Conservation (phyloP, 2,329 filamentous ascomycete genomes). For the Penicillium griseofulvum region DNA sequence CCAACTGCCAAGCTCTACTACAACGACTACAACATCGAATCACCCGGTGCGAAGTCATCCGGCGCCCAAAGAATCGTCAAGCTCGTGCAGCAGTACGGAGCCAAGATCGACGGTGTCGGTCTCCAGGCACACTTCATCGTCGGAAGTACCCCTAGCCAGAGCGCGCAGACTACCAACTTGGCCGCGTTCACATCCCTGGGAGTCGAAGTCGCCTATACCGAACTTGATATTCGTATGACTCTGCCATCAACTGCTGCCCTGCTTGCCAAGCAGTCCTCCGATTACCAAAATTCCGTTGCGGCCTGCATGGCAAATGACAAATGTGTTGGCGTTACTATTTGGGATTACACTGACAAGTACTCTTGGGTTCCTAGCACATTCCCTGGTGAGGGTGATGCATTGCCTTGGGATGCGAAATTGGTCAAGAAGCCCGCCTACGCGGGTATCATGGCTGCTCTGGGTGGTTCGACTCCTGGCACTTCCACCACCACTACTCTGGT, state of each 20-base stretch:
- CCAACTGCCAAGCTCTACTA: conserved; percentile 50
- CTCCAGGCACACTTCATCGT: conserved; percentile 44
- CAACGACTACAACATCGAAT: conserved; percentile 48
- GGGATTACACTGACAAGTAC: conserved; percentile 48
- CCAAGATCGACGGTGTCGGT: conserved; percentile 50
- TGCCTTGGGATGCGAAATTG: conserved; percentile 48
- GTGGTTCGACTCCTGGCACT: conserved; percentile 12
- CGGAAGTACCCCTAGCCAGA: conserved; percentile 42
- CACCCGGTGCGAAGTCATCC: conserved; percentile 34
- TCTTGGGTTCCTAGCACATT: conserved; percentile 48
- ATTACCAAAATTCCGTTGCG: conserved; percentile 31
- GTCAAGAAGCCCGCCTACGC: conserved; percentile 50
- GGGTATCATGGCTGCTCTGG: conserved; percentile 30
- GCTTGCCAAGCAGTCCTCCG: conserved; percentile 31
- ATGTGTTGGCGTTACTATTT: conserved; percentile 40
- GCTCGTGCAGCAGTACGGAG: conserved; percentile 37
- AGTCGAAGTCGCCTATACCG: conserved; percentile 44
- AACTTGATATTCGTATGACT: conserved; percentile 52
- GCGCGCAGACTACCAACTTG: conserved; percentile 41
- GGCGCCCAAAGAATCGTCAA: conserved; percentile 40
- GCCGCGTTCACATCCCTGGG: conserved; percentile 38
- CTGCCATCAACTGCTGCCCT: conserved; percentile 26
- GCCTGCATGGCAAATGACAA: conserved; percentile 31
- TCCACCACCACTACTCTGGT: conserved; percentile 11
- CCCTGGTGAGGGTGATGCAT: conserved; percentile 42